These are phyloP conservation scores for Raphanus hybrid DNA, from an alignment of 441 rosid genomes.

Conservation along the genomic window DNA sequence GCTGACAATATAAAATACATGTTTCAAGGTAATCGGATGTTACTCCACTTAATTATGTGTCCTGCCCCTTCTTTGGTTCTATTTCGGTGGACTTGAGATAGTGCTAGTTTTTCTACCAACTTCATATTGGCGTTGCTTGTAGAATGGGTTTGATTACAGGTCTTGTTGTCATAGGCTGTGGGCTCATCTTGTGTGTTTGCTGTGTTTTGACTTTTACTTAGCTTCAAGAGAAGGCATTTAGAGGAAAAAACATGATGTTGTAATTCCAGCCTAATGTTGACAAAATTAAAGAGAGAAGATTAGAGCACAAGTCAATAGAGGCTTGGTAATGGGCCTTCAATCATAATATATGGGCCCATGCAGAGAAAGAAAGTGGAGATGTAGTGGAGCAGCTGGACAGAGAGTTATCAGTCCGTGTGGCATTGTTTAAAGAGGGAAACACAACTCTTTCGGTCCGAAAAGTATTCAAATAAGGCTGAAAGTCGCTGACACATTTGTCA, in stretches of 20 bases:
- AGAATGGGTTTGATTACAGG: no score
- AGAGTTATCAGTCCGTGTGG: constrained; percentile 34
- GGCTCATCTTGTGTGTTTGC: no score
- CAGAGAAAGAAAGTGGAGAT: constrained; percentile 29
- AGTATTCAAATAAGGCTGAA: constrained; percentile 43
- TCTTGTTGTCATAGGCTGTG: no score
- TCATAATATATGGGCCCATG: constrained; percentile 35
- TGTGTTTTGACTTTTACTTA: no score
- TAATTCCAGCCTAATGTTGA: background rate
- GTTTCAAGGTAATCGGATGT: no score
- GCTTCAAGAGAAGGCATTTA: background rate
- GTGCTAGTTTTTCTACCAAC: no score
- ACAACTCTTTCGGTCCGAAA: constrained; percentile 37
- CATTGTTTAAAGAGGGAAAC: constrained; percentile 43
- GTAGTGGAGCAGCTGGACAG: constrained; percentile 40
- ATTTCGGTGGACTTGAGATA: no score
- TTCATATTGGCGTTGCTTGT: no score
- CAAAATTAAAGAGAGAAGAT: background rate
- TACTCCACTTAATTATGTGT: no score
- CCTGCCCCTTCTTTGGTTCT: no score
- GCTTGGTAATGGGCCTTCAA: constrained; percentile 31
- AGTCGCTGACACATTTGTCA: constrained; percentile 35
- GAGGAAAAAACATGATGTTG: constrained; percentile 3
- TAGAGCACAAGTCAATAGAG: constrained; percentile 3
- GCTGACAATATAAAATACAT: no score